A percentile compares a stretch with the other conserved stretches of the same genome.
Evolutionary conservation across 129 eudicot genomes (phyloP).

Genomic region (Kitagawia praeruptora): DNA sequence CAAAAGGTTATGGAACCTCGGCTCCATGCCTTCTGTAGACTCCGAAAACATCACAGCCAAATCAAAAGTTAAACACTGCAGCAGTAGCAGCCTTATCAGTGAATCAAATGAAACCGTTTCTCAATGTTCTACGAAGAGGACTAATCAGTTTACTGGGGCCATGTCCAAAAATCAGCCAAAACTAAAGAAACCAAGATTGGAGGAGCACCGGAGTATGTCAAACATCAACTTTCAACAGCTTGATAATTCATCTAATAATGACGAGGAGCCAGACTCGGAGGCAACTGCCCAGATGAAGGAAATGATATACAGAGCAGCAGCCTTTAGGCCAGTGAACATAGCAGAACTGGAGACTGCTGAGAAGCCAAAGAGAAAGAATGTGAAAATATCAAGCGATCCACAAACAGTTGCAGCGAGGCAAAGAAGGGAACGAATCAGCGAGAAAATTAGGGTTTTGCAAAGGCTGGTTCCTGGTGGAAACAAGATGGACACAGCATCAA

Average conservation of each 20-base stretch:
- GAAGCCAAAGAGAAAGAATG: slow-evolving; percentile 75
- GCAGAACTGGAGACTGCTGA: slow-evolving; percentile 28
- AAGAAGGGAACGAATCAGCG: slow-evolving; percentile 83
- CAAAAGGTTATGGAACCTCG: slow-evolving; percentile 26
- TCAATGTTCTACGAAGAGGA: slow-evolving; percentile 8
- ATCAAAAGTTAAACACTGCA: background rate
- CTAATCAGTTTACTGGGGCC: background rate
- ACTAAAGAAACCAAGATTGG: slow-evolving; percentile 39
- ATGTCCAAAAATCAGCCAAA: slow-evolving; percentile 23
- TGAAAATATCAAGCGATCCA: slow-evolving; percentile 73
- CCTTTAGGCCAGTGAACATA: slow-evolving; percentile 79
- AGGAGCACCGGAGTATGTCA: slow-evolving; percentile 34
- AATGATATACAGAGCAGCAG: slow-evolving; percentile 87
- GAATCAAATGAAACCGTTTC: slow-evolving; percentile 18
- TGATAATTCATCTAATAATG: slow-evolving; percentile 18
- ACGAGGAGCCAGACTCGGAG: slow-evolving; percentile 70
- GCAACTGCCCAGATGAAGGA: slow-evolving; percentile 88
- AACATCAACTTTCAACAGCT: slow-evolving; percentile 68
- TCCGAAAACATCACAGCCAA: slow-evolving; percentile 14
- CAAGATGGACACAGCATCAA: slow-evolving; percentile 95
- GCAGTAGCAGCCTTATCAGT: background rate
- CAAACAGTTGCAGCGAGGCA: slow-evolving; percentile 96
- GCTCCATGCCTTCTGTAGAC: slow-evolving; percentile 24
- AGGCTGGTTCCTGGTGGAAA: slow-evolving; percentile 83
- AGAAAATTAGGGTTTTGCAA: slow-evolving; percentile 79